These are phyloP conservation scores for Leptomonas pyrrhocoris DNA, from an alignment of 208 protist genomes.

Conservation along the genomic window DNA sequence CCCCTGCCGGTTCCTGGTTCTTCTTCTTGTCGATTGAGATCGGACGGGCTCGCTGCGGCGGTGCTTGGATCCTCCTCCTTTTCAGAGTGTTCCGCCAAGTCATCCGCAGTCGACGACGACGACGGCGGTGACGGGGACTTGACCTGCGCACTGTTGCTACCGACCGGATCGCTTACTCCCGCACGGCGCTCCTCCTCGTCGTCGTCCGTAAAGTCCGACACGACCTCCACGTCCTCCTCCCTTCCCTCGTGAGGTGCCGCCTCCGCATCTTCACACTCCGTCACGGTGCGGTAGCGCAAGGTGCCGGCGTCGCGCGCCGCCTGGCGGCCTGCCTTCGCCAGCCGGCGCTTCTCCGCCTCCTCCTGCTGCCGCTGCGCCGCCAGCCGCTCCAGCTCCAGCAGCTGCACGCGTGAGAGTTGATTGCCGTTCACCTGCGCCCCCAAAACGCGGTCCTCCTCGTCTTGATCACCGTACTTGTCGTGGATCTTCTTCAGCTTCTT, in stretches of 20 bases:
- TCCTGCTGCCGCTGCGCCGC: conserved; percentile 3
- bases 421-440: conserved; percentile 77
- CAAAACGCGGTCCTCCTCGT: conserved; percentile 66
- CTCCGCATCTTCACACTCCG: background rate
- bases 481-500: conserved; percentile 81
- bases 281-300: conserved; percentile 17
- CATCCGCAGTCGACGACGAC: background rate
- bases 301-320: conserved; percentile 6
- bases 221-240: conserved; percentile 15
- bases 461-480: conserved; percentile 82
- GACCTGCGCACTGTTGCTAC: background rate
- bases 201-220: conserved; percentile 19
- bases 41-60: background rate
- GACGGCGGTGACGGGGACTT: background rate
- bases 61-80: conserved; percentile 7
- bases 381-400: conserved; percentile 25
- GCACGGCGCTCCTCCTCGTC: conserved; percentile 17
- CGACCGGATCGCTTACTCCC: background rate
- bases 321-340: conserved; percentile 18
- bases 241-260: background rate
- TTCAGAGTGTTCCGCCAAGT: conserved; percentile 9
- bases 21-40: background rate
- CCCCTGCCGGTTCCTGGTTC: background rate
- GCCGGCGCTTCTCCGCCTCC: conserved; percentile 13
- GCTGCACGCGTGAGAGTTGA: conserved; percentile 56